These are phyloP conservation scores for Scheffersomyces lignosus DNA, from an alignment of 805 yeast genomes.

Conservation along the genomic window DNA sequence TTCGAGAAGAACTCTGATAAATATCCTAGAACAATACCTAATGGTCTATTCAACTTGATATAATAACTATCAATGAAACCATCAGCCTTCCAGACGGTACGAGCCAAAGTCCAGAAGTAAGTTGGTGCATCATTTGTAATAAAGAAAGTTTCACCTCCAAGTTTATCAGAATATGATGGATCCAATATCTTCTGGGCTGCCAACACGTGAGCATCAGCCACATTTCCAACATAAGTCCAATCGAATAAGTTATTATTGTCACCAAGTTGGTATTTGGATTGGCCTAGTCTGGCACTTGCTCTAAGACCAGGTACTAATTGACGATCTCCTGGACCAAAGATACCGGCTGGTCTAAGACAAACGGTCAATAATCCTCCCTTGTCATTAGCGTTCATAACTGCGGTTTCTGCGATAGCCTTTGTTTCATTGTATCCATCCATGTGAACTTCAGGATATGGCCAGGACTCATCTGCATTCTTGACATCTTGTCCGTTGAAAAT, in stretches of 20 bases:
- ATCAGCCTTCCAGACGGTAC: conserved; percentile 96
- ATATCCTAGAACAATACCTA: conserved; percentile 83
- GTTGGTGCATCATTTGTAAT: conserved; percentile 93
- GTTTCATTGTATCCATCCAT: conserved; percentile 98
- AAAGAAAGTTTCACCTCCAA: conserved; percentile 87
- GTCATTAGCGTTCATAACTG: conserved; percentile 74
- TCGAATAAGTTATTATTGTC: conserved; percentile 92
- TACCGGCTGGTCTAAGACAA: conserved; percentile 95
- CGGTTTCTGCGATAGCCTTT: conserved; percentile 85
- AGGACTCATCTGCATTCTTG: conserved; percentile 86
- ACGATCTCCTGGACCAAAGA: conserved; percentile 98
- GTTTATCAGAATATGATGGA: conserved; percentile 37
- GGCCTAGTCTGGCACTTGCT: conserved; percentile 77
- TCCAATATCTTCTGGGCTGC: conserved; percentile 78
- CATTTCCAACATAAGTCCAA: conserved; percentile 98
- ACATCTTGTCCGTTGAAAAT: conserved; percentile 94
- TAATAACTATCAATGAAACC: conserved; percentile 74
- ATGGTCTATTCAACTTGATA: conserved; percentile 66
- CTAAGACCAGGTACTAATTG: conserved; percentile 93
- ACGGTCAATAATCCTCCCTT: conserved; percentile 64
- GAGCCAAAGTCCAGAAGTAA: conserved; percentile 95
- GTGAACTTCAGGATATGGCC: conserved; percentile 89
- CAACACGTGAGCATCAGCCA: conserved; percentile 92
- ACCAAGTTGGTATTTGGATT: conserved; percentile 90
- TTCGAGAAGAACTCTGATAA: conserved; percentile 73